A percentile compares a stretch with the other conserved stretches of the same genome.
These are phyloP conservation scores for Daldinia bambusicola DNA, from an alignment of 495 filamentous ascomycete genomes.

Conservation along the genomic window DNA sequence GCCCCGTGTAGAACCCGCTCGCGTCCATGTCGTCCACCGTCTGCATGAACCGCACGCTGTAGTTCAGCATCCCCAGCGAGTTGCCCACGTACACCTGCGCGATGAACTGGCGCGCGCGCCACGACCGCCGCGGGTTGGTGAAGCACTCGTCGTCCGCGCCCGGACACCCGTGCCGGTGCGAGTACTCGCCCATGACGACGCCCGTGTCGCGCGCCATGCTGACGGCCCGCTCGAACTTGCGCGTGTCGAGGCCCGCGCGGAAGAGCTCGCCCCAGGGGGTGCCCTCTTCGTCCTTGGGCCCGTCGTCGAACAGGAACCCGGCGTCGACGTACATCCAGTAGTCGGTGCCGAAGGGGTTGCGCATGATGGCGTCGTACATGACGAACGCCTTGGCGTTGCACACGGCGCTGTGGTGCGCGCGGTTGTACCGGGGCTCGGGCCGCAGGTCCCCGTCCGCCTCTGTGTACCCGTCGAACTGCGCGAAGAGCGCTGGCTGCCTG, in stretches of 20 bases:
- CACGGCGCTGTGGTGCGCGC: constrained; percentile 38
- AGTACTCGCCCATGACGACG: constrained; percentile 42
- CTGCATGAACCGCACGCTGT: constrained; percentile 43
- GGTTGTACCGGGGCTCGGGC: constrained; percentile 36
- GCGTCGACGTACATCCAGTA: constrained; percentile 40
- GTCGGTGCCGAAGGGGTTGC: constrained; percentile 38
- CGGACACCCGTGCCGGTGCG: constrained; percentile 27
- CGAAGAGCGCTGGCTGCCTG: constrained; percentile 33
- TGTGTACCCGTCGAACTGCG: constrained; percentile 53
- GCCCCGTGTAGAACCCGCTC: constrained; percentile 34
- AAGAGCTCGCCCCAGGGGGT: constrained; percentile 33
- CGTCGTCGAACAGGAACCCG: constrained; percentile 39
- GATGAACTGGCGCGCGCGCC: constrained; percentile 40
- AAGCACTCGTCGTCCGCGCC: constrained; percentile 38
- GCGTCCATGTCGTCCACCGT: constrained; percentile 46
- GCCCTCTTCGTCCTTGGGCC: constrained; percentile 26
- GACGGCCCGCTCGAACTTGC: constrained; percentile 37
- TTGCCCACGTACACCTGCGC: constrained; percentile 39
- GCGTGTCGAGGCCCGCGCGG: constrained; percentile 24
- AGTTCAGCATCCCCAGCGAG: constrained; percentile 42
- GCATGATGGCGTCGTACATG: constrained; percentile 43
- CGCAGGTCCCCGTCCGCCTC: constrained; percentile 35
- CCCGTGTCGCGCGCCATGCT: constrained; percentile 34
- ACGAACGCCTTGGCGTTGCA: constrained; percentile 44
- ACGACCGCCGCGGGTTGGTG: constrained; percentile 22